Evolutionary conservation across 164 flowering plant genomes (phyloP).

Genomic region (Vitis rotundifolia): DNA sequence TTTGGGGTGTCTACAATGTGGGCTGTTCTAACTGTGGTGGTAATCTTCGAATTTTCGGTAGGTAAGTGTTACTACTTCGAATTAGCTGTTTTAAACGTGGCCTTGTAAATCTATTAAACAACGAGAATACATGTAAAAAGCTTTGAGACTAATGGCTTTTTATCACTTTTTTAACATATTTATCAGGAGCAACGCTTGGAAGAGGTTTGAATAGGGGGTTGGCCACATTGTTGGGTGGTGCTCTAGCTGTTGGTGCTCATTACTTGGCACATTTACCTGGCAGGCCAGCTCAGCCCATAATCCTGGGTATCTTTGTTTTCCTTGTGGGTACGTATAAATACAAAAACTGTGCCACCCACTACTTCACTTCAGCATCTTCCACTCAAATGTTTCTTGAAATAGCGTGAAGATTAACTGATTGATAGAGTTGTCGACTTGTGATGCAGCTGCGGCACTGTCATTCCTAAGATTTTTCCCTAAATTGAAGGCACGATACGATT

Average conservation of each 20-base stretch:
- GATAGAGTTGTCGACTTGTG: neutral
- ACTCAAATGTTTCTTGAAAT: too few relatives aligned
- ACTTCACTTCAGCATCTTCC: too few relatives aligned
- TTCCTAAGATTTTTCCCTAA: constrained; percentile 41
- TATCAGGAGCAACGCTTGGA: constrained; percentile 24
- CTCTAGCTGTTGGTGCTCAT: constrained; percentile 27
- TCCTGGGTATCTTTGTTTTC: constrained; percentile 25
- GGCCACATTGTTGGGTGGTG: constrained; percentile 21
- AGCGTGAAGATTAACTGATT: too few relatives aligned
- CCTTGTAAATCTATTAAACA: neutral
- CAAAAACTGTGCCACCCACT: too few relatives aligned
- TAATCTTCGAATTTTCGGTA: constrained; percentile 25
- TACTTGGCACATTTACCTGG: constrained; percentile 16
- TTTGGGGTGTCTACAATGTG: constrained; percentile 25
- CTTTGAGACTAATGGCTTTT: too few relatives aligned
- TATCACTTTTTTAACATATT: neutral
- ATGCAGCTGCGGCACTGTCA: constrained; percentile 39
- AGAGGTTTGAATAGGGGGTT: constrained; percentile 23
- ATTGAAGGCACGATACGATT: constrained; percentile 50
- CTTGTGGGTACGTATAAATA: constrained; percentile 7
- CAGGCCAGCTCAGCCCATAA: constrained; percentile 16
- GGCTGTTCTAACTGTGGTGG: constrained; percentile 28
- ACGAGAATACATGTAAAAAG: too few relatives aligned
- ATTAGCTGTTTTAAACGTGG: neutral
- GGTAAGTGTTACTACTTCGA: constrained; percentile 8